Percentiles rank a stretch among this genome's conserved stretches.
Evolutionary conservation across 2,329 filamentous ascomycete species (phyloP).

Genomic region (Fusarium chuoi): DNA sequence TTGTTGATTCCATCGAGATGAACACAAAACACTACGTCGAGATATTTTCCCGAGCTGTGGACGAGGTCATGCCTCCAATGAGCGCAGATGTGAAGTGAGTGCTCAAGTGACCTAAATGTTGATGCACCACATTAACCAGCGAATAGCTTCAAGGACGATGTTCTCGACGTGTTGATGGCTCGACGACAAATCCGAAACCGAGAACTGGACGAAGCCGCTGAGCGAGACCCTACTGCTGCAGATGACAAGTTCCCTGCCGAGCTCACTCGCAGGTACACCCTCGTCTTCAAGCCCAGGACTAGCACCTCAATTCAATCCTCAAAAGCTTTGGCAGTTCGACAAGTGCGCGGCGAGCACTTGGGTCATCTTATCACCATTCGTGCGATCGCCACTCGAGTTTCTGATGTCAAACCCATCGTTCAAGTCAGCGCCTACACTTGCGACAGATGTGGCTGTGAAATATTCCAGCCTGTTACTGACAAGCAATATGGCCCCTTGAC

Average conservation of each 20-base stretch:
- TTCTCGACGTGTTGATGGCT: conserved; percentile 95
- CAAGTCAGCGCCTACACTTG: conserved; percentile 98
- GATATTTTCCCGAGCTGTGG: conserved; percentile 86
- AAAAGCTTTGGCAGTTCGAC: conserved; percentile 85
- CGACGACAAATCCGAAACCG: conserved; percentile 89
- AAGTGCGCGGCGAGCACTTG: conserved; percentile 92
- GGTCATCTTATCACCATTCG: conserved; percentile 93
- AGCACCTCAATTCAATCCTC: conserved; percentile 70
- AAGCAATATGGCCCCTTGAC: conserved; percentile 91
- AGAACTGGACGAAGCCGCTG: conserved; percentile 73
- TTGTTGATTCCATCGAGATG: conserved; percentile 85
- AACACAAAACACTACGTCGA: conserved; percentile 98
- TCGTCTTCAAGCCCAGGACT: conserved; percentile 95
- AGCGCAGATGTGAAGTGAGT: conserved; percentile 79
- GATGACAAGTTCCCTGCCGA: conserved; percentile 89
- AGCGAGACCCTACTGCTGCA: conserved; percentile 72
- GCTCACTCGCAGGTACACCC: conserved; percentile 90
- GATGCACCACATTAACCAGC: conserved; percentile 3
- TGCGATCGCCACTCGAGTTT: conserved; percentile 93
- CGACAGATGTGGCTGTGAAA: conserved; percentile 94
- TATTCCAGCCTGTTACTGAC: conserved; percentile 93
- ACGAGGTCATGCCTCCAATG: conserved; percentile 84
- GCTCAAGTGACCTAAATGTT: no score
- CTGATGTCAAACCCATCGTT: conserved; percentile 97
- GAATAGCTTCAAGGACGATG: conserved; percentile 91